A percentile compares a stretch with the other conserved stretches of the same genome.
Conservation (phyloP, 2,329 filamentous ascomycete species). For the Colletotrichum phormii region DNA sequence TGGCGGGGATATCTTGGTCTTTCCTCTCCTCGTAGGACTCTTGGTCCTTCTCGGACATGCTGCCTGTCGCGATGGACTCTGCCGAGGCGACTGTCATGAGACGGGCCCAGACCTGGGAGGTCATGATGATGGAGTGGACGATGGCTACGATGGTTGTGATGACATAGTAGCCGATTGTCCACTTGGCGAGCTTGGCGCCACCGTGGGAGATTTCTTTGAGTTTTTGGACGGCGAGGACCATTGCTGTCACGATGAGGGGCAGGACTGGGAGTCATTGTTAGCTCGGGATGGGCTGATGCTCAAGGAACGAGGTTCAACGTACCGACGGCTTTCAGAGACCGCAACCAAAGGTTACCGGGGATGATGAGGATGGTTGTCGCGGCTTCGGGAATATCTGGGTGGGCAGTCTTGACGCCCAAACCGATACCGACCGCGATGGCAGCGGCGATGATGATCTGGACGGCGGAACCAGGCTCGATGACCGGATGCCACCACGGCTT, state of each 20-base stretch:
- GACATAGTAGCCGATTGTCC: conserved; percentile 63
- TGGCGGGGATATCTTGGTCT: conserved; percentile 50
- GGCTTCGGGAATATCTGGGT: conserved; percentile 55
- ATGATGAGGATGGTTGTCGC: conserved; percentile 57
- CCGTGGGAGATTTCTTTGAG: conserved; percentile 58
- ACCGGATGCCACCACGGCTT: conserved; percentile 51
- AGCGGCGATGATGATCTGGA: conserved; percentile 62
- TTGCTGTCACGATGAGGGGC: conserved; percentile 63
- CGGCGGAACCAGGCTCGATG: conserved; percentile 56
- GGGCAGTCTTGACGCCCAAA: conserved; percentile 55
- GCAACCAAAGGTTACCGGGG: conserved; percentile 61
- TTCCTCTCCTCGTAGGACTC: conserved; percentile 48
- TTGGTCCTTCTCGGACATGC: conserved; percentile 44
- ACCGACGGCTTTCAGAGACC: conserved; percentile 61
- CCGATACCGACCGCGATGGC: conserved; percentile 62
- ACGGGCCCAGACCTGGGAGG: conserved; percentile 58
- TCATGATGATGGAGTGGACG: conserved; percentile 57
- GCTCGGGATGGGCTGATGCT: not conserved
- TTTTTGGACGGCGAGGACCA: conserved; percentile 62
- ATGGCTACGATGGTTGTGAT: conserved; percentile 62
- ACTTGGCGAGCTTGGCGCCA: conserved; percentile 57
- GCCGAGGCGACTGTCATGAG: conserved; percentile 54
- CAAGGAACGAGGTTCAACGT: conserved; percentile 37
- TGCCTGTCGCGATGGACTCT: conserved; percentile 44
- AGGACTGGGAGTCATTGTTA: conserved; percentile 50